Percentiles rank a stretch among this genome's conserved stretches.
Conservation (phyloP, 805 yeast genomes). For the Candida nemodendra region DNA sequence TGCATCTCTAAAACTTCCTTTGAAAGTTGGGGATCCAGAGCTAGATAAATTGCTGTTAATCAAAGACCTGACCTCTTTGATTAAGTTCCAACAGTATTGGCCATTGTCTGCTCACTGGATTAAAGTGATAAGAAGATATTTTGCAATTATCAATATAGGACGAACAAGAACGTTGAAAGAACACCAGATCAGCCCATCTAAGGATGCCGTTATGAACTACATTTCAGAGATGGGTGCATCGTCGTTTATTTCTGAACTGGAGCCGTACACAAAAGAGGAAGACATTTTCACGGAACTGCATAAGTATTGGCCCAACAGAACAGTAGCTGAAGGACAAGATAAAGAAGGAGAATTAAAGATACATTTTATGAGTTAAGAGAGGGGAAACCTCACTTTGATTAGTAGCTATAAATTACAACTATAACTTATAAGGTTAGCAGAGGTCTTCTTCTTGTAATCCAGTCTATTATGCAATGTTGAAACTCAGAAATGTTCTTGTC, state of each 20-base stretch:
- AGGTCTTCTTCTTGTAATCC: slow-evolving; percentile 7
- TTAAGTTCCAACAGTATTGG: slow-evolving; percentile 3
- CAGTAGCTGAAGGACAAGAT: no score
- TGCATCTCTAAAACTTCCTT: slow-evolving; percentile 1
- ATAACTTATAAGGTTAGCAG: no score
- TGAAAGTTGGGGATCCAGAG: slow-evolving; percentile 1
- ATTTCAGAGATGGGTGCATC: slow-evolving; percentile 4
- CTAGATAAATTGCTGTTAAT: slow-evolving; percentile 1
- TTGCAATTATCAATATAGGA: slow-evolving; percentile 2
- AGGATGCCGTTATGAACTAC: slow-evolving; percentile 3
- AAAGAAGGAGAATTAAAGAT: no score
- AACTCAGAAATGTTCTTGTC: slow-evolving; percentile 8
- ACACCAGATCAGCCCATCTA: neutral
- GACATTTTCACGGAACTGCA: slow-evolving; percentile 2
- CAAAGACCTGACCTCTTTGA: slow-evolving; percentile 1
- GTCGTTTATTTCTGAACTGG: slow-evolving; percentile 1
- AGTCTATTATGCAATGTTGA: slow-evolving; percentile 3
- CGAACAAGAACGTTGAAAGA: neutral
- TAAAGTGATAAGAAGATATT: slow-evolving; percentile 1
- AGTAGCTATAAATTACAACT: no score
- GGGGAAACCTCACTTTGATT: no score
- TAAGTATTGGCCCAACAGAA: slow-evolving; percentile 4
- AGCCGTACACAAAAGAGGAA: slow-evolving; percentile 2
- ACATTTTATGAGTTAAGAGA: no score
- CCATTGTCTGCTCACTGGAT: slow-evolving; percentile 4